Percentiles rank a stretch among this genome's conserved stretches.
phyloP scores from a whole-genome alignment of 495 filamentous ascomycete genomes.

The Talaromyces adpressus region DNA sequence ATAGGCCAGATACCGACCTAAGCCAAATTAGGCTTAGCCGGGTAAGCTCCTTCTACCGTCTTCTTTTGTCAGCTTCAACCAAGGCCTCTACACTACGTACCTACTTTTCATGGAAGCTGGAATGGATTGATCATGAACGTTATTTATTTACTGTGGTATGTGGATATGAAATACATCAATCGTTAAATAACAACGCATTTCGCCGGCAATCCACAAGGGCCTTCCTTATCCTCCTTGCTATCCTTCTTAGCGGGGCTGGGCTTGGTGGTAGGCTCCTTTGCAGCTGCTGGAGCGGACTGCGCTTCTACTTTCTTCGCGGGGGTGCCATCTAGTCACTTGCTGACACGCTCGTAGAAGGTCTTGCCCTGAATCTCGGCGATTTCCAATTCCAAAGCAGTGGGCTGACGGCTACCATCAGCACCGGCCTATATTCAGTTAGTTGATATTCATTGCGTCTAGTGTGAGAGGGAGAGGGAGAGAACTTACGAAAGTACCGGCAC shows the following conservation, averaged over 20 bases:
- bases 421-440: conserved; percentile 27
- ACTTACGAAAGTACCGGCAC: conserved; percentile 84
- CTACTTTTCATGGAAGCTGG: too few species aligned
- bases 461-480: neutral
- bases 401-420: conserved; percentile 74
- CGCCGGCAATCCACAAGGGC: conserved; percentile 64
- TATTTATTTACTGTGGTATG: conserved; percentile 11
- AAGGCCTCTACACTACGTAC: neutral
- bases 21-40: neutral
- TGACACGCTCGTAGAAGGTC: conserved; percentile 73
- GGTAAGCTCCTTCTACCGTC: neutral
- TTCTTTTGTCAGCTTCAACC: neutral
- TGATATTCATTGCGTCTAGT: neutral
- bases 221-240: conserved; percentile 35
- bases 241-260: conserved; percentile 18
- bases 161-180: conserved; percentile 11
- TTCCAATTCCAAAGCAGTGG: conserved; percentile 62
- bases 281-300: conserved; percentile 21
- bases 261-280: conserved; percentile 14
- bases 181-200: conserved; percentile 56
- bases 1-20: neutral
- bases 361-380: conserved; percentile 78
- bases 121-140: neutral
- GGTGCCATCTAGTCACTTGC: conserved; percentile 81
- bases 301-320: conserved; percentile 25